These are phyloP conservation scores for Gynochthodes officinalis DNA, from an alignment of 257 asterid species.

Conservation along the genomic window DNA sequence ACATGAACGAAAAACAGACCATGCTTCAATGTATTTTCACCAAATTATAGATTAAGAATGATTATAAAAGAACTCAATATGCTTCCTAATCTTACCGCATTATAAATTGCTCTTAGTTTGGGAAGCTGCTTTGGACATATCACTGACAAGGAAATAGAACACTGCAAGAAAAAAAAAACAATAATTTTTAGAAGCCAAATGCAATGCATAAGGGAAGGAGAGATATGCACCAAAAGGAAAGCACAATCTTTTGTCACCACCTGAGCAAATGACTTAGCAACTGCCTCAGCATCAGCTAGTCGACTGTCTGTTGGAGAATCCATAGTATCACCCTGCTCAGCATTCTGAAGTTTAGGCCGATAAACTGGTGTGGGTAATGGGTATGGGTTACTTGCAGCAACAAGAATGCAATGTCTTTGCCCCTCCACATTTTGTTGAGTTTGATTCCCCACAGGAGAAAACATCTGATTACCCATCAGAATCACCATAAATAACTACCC, in stretches of 20 bases:
- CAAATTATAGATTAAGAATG: neutral
- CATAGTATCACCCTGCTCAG: slow-evolving; percentile 48
- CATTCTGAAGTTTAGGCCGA: slow-evolving; percentile 51
- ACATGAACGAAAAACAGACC: neutral
- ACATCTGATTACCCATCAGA: slow-evolving; percentile 53
- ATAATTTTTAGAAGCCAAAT: slow-evolving; percentile 10
- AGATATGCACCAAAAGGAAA: neutral
- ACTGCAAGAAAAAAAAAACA: slow-evolving; percentile 58
- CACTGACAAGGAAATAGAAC: slow-evolving; percentile 77
- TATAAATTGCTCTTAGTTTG: slow-evolving; percentile 69
- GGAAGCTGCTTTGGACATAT: slow-evolving; percentile 95
- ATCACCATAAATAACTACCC: slow-evolving; percentile 1
- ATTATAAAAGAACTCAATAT: slow-evolving; percentile 7
- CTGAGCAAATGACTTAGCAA: slow-evolving; percentile 87
- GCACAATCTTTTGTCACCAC: slow-evolving; percentile 27
- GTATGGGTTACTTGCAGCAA: slow-evolving; percentile 92
- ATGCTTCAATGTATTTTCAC: neutral
- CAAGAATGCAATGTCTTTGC: slow-evolving; percentile 79
- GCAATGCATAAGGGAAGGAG: slow-evolving; percentile 15
- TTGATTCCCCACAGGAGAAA: slow-evolving; percentile 59
- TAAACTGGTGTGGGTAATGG: slow-evolving; percentile 76
- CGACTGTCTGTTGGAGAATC: slow-evolving; percentile 59
- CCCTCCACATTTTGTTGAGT: slow-evolving; percentile 57
- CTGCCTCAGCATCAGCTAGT: slow-evolving; percentile 73
- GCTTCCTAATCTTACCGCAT: slow-evolving; percentile 52